A percentile compares a stretch with the other conserved stretches of the same genome.
Conservation (phyloP, 2,329 filamentous ascomycete genomes). For the Hyphodiscus sp. region DNA sequence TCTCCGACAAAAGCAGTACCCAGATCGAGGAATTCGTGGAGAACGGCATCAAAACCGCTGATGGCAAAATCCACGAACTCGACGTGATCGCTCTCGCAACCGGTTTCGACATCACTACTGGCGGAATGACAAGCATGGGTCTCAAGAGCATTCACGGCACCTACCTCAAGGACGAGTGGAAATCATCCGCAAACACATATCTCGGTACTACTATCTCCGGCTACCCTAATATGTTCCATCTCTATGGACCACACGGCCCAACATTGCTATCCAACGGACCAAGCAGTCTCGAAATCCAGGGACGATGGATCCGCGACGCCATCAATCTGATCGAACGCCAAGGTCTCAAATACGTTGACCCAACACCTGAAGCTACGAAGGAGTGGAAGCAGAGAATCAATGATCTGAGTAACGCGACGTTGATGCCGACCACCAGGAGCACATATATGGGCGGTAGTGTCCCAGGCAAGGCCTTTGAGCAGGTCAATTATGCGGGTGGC, state of each 20-base stretch:
- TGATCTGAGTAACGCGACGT: constrained; percentile 38
- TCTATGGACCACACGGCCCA: constrained; percentile 51
- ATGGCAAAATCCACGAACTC: constrained; percentile 23
- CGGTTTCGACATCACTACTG: constrained; percentile 33
- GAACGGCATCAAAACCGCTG: constrained; percentile 28
- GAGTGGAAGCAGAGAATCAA: constrained; percentile 44
- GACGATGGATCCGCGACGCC: constrained; percentile 47
- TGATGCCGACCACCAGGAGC: constrained; percentile 43
- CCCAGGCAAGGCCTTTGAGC: constrained; percentile 47
- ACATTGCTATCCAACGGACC: constrained; percentile 52
- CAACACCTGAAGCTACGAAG: constrained; percentile 38
- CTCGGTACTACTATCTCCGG: constrained; percentile 38
- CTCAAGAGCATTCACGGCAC: constrained; percentile 35
- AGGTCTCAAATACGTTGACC: constrained; percentile 44
- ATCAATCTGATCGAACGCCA: constrained; percentile 43
- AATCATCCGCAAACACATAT: constrained; percentile 36
- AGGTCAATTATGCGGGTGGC: constrained; percentile 39
- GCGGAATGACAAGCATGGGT: constrained; percentile 40
- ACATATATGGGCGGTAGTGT: constrained; percentile 52
- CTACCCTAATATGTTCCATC: constrained; percentile 46
- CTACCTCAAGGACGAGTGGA: constrained; percentile 38
- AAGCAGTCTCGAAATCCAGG: constrained; percentile 47
- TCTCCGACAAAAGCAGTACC: constrained; percentile 33
- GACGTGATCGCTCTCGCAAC: constrained; percentile 31
- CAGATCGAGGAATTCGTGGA: constrained; percentile 34